Conservation (phyloP, 2,329 filamentous ascomycete genomes). For the Verticillium longisporum region DNA sequence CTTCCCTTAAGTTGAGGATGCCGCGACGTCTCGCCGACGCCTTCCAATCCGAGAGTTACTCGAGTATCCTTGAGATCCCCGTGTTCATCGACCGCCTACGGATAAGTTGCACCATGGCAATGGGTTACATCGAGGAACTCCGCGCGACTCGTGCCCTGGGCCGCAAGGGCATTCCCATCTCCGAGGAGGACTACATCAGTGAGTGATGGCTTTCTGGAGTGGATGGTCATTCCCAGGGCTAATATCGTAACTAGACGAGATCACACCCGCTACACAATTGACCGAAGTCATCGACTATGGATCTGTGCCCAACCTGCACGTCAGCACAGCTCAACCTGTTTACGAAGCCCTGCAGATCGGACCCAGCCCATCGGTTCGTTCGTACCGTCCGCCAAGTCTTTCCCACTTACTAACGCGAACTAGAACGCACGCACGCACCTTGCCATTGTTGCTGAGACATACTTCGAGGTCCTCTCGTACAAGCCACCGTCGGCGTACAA, state of each 20-base stretch:
- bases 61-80: conserved; percentile 40
- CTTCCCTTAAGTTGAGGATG: conserved; percentile 39
- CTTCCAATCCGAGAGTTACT: conserved; percentile 43
- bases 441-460: conserved; percentile 40
- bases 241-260: conserved; percentile 26
- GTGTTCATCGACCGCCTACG: conserved; percentile 35
- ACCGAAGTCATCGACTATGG: conserved; percentile 43
- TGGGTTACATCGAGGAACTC: conserved; percentile 45
- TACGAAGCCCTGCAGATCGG: conserved; percentile 41
- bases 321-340: conserved; percentile 26
- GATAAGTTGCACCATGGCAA: conserved; percentile 43
- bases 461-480: conserved; percentile 41
- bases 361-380: conserved; percentile 41
- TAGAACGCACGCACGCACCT: conserved; percentile 45
- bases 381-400: not conserved
- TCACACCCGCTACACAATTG: conserved; percentile 30
- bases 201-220: fast-evolving
- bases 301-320: conserved; percentile 42
- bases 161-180: conserved; percentile 30
- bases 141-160: conserved; percentile 37
- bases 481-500: conserved; percentile 46
- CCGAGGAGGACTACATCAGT: conserved; percentile 37
- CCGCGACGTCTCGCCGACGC: conserved; percentile 34
- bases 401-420: conserved; percentile 7
- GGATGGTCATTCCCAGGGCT: conserved; percentile 1